Evolutionary conservation across 2,329 filamentous ascomycete species (phyloP), one percentile per base, ranked within the genome.

Genomic region (Talaromyces sp.): DNA sequence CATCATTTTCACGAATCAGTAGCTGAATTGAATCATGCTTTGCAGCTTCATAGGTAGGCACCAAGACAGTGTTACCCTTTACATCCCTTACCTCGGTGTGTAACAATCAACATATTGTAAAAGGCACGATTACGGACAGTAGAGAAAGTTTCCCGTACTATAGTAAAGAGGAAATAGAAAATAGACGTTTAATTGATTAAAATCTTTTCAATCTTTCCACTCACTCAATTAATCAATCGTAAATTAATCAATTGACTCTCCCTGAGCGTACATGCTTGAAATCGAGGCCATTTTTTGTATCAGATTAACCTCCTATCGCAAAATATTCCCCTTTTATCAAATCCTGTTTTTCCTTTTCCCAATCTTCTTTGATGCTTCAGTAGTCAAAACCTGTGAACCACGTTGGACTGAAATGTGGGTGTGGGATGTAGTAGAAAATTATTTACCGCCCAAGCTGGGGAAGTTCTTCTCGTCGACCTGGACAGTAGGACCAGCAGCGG

Each of bases 391-490:
- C 13, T 13, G 13, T 48, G 19, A 47, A 63, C 37, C 35, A 39
- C 52, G n/a, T 11, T 37, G 45, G 33, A 62, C 13, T 61, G 39
- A 41, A 62, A 24, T 43, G 45, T 37, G 41, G 33, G 31, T 27
- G 31, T 43, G 47, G 43, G 37, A 60, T 37, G 45, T 22, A 65
- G 22, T 47, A 27, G 31, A 52, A 35, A 37, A 19, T 75, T 76
- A 78, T 74, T 78, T 78, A 69, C 70, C 71, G 67, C 78, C 78
- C 68, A 80, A 76, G 72, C 72, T 77, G 71, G 78, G 78, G 76
- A 80, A 80, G 76, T 80, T 80, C 76, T 79, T 78, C 73, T 80
- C 78, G 70, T 80, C 78, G 65, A 80, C 77, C 69, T 76, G 74
- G 67, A 74, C 73, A 69, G 69, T 68, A 64, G 73, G 70, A 63